A percentile compares a stretch with the other conserved stretches of the same genome.
phyloP scores from a whole-genome alignment of 495 filamentous ascomycete species.

The Penicillium cosmopolitanum region DNA sequence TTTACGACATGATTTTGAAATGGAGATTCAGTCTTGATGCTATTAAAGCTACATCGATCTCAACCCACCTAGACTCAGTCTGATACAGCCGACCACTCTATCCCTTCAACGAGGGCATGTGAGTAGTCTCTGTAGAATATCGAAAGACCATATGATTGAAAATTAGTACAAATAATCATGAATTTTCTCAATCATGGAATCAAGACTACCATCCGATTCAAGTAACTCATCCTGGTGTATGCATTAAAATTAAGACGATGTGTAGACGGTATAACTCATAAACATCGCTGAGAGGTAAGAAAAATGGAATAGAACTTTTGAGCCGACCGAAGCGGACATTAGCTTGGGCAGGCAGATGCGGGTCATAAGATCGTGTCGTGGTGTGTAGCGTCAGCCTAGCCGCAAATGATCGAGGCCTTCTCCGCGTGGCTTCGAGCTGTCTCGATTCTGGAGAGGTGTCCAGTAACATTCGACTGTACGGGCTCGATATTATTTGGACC shows the following conservation, averaged over 20 bases:
- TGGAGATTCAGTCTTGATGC: too few relatives aligned
- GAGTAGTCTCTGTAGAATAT: too few relatives aligned
- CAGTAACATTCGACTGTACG: slow-evolving; percentile 18
- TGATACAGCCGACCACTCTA: too few relatives aligned
- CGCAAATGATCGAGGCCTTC: slow-evolving; percentile 31
- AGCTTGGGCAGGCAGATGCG: slow-evolving; percentile 2
- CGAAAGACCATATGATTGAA: too few relatives aligned
- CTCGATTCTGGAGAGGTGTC: slow-evolving; percentile 24
- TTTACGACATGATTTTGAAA: too few relatives aligned
- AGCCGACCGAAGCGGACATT: neutral
- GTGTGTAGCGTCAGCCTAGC: neutral
- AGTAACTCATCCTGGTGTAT: neutral
- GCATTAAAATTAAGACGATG: slow-evolving; percentile 11
- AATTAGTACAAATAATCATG: too few relatives aligned
- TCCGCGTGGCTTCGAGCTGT: slow-evolving; percentile 29
- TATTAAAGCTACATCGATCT: too few relatives aligned
- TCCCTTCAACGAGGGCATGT: too few relatives aligned
- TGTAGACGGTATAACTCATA: slow-evolving; percentile 7
- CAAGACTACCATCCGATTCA: neutral
- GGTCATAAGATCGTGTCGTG: slow-evolving; percentile 1
- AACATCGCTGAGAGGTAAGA: slow-evolving; percentile 5
- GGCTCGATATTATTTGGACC: slow-evolving; percentile 14
- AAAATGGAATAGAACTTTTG: slow-evolving; percentile 15
- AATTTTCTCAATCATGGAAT: too few relatives aligned
- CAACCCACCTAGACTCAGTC: too few relatives aligned